These are phyloP conservation scores for Candida andamanensis DNA, from an alignment of 805 yeast genomes.

Conservation along the genomic window DNA sequence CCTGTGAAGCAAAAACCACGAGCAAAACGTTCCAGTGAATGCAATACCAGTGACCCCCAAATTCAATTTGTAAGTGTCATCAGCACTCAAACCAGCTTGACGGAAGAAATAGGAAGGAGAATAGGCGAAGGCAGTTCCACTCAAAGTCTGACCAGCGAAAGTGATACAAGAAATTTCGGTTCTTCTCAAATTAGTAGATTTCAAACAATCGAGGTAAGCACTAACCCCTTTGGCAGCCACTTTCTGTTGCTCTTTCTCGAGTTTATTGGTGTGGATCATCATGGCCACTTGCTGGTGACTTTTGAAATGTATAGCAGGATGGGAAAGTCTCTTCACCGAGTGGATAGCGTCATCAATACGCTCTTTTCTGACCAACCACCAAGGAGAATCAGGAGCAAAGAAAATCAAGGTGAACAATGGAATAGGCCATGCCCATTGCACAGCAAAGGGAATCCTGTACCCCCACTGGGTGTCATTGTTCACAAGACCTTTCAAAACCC, in stretches of 20 bases:
- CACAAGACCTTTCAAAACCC: conserved; percentile 40
- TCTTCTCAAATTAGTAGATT: conserved; percentile 41
- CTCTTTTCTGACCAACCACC: conserved; percentile 46
- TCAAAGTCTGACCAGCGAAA: conserved; percentile 41
- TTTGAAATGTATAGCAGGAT: conserved; percentile 11
- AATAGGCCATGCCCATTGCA: conserved; percentile 57
- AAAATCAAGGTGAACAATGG: conserved; percentile 40
- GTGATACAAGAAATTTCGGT: conserved; percentile 43
- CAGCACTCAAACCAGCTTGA: conserved; percentile 41
- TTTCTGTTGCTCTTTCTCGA: conserved; percentile 21
- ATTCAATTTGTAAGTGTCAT: conserved; percentile 24
- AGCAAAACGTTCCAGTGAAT: conserved; percentile 18
- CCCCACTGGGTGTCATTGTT: conserved; percentile 26
- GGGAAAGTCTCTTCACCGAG: conserved; percentile 29
- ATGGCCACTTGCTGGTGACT: conserved; percentile 13
- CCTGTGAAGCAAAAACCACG: conserved; percentile 24
- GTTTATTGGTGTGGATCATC: conserved; percentile 25
- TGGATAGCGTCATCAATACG: conserved; percentile 38
- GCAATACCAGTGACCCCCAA: conserved; percentile 28
- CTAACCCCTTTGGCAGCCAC: conserved; percentile 21
- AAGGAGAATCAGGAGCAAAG: conserved; percentile 54
- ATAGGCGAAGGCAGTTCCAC: conserved; percentile 42
- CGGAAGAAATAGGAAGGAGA: conserved; percentile 46
- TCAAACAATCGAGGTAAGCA: conserved; percentile 41
- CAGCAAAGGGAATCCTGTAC: conserved; percentile 49